Percentiles rank a stretch among this genome's conserved stretches.
Evolutionary conservation across 805 yeast species (phyloP).

Genomic region (Starmerella ratchasimensis): DNA sequence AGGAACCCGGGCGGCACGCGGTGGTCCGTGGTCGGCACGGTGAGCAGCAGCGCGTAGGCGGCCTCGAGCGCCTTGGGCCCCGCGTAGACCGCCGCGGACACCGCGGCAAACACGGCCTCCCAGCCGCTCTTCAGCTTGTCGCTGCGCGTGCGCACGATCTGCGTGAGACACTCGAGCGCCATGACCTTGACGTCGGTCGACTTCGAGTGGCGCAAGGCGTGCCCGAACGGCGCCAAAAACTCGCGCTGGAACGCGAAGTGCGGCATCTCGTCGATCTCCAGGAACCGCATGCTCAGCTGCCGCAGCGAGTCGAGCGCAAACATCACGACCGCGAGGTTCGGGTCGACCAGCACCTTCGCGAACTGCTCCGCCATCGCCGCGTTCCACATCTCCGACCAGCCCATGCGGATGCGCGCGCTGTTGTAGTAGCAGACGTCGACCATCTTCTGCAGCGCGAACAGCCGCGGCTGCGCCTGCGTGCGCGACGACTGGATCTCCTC

Average conservation of each 20-base stretch:
- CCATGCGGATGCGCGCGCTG: constrained; percentile 89
- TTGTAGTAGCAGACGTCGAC: constrained; percentile 96
- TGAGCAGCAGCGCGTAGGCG: constrained; percentile 12
- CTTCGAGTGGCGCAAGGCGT: constrained; percentile 53
- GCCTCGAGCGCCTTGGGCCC: constrained; percentile 8
- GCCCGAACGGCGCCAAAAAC: constrained; percentile 80
- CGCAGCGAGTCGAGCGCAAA: constrained; percentile 91
- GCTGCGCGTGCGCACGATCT: constrained; percentile 68
- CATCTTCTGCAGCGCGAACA: constrained; percentile 85
- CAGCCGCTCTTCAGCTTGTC: constrained; percentile 79
- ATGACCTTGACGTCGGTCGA: constrained; percentile 65
- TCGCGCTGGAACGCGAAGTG: constrained; percentile 94
- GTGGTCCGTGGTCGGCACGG: constrained; percentile 29
- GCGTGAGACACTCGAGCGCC: constrained; percentile 79
- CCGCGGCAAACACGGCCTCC: constrained; percentile 72
- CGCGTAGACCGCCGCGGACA: constrained; percentile 50
- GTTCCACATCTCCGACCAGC: constrained; percentile 89
- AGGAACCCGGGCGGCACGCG: constrained; percentile 34
- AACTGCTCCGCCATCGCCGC: constrained; percentile 81
- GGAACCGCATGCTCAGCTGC: constrained; percentile 81
- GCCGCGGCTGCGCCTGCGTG: constrained; percentile 58
- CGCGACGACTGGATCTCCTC: constrained; percentile 89
- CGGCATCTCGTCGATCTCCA: constrained; percentile 84
- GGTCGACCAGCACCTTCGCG: constrained; percentile 68
- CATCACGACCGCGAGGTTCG: constrained; percentile 60